Conservation (phyloP, 306 rosid species). For the Gastrolobium bilobum region DNA sequence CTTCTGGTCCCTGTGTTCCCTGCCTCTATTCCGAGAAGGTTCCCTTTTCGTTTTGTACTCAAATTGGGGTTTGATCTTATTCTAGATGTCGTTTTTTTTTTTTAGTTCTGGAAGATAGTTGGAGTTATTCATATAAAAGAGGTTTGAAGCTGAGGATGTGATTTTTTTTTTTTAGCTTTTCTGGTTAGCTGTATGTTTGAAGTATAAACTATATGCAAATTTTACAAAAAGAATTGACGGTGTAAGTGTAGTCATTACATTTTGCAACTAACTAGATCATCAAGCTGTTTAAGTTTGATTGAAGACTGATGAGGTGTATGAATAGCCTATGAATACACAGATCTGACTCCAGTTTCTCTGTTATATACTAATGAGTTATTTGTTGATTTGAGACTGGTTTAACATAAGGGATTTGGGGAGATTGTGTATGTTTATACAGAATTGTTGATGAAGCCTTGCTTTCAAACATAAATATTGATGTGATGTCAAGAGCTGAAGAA, state of each 20-base stretch:
- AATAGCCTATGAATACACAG: not conserved
- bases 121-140: not conserved
- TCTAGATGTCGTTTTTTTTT: not conserved
- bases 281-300: conserved; percentile 29
- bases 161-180: not conserved
- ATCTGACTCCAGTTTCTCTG: conserved; percentile 28
- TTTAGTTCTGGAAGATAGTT: not conserved
- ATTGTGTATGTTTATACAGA: not conserved
- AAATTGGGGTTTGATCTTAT: not conserved
- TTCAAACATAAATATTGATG: conserved; percentile 31
- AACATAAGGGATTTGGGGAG: conserved; percentile 27
- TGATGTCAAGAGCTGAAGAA: conserved; percentile 37
- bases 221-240: not conserved
- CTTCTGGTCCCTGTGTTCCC: conserved; percentile 91
- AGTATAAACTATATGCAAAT: not conserved
- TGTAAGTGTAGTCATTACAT: conserved; percentile 1
- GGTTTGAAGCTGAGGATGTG: conserved; percentile 8
- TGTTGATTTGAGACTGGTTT: conserved; percentile 30
- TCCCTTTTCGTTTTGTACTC: not conserved
- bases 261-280: conserved; percentile 36
- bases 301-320: conserved; percentile 29
- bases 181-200: not conserved
- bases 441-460: conserved; percentile 33
- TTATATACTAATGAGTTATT: conserved; percentile 3
- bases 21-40: conserved; percentile 95